These are phyloP conservation scores for Ballota nigra DNA, from an alignment of 257 asterid species.

Conservation along the genomic window DNA sequence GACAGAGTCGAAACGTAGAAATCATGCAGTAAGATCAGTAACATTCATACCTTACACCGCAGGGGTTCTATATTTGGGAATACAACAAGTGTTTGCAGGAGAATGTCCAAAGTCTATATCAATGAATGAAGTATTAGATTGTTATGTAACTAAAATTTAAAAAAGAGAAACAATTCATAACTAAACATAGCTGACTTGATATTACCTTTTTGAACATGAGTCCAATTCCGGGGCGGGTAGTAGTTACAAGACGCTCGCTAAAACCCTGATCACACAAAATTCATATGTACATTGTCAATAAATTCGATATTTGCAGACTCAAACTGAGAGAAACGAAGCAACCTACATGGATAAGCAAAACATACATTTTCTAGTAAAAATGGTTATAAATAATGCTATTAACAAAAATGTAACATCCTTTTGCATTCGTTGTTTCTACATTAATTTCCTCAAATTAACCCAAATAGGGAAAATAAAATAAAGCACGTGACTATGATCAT, in stretches of 20 bases:
- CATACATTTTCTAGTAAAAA: neutral
- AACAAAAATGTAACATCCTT: neutral
- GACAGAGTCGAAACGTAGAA: slow-evolving; percentile 1
- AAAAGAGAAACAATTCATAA: neutral
- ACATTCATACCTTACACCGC: slow-evolving; percentile 70
- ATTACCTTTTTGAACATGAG: slow-evolving; percentile 91
- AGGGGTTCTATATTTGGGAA: slow-evolving; percentile 76
- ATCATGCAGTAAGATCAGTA: slow-evolving; percentile 10
- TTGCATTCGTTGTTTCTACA: neutral
- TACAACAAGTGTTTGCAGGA: slow-evolving; percentile 78
- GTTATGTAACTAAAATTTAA: neutral
- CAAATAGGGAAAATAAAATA: neutral
- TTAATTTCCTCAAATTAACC: neutral
- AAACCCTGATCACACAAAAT: slow-evolving; percentile 69
- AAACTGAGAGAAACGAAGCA: neutral
- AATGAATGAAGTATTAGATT: slow-evolving; percentile 23
- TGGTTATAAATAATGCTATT: neutral
- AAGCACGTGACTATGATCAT: neutral
- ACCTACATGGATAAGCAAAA: neutral
- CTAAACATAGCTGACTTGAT: slow-evolving; percentile 14
- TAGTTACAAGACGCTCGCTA: slow-evolving; percentile 87
- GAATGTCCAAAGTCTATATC: slow-evolving; percentile 49
- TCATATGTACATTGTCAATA: slow-evolving; percentile 8
- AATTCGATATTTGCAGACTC: neutral
- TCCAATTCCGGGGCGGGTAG: slow-evolving; percentile 89